Conservation (phyloP, 805 yeast genomes). For the Yamadazyma insecticola region DNA sequence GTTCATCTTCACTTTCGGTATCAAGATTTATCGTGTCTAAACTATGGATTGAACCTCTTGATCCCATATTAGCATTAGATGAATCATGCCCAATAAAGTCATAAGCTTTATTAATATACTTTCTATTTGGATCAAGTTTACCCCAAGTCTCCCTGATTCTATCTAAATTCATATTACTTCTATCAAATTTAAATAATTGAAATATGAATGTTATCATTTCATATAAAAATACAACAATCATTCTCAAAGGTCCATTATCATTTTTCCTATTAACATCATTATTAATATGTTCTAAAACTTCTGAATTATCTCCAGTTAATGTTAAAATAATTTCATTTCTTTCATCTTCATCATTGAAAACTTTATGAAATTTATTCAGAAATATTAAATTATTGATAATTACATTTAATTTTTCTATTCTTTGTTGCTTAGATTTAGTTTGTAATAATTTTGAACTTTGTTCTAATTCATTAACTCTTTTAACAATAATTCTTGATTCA, state of each 20-base stretch:
- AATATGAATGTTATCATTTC: conserved; percentile 29
- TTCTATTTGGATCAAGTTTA: conserved; percentile 37
- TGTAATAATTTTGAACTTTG: conserved; percentile 26
- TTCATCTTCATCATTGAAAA: conserved; percentile 26
- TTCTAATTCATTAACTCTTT: conserved; percentile 38
- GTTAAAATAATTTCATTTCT: conserved; percentile 20
- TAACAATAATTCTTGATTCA: conserved; percentile 36
- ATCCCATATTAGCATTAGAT: too few relatives aligned
- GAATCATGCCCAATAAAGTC: conserved; percentile 20
- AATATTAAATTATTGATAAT: conserved; percentile 22
- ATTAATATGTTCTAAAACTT: conserved; percentile 1
- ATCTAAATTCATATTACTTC: conserved; percentile 39
- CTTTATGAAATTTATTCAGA: conserved; percentile 28
- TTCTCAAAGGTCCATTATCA: conserved; percentile 11
- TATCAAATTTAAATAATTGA: conserved; percentile 33
- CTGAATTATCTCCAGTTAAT: conserved; percentile 22
- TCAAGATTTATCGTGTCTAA: too few relatives aligned
- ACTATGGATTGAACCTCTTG: too few relatives aligned
- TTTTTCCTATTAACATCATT: conserved; percentile 3
- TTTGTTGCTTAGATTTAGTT: conserved; percentile 23
- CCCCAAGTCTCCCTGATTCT: conserved; percentile 35
- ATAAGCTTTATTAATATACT: conserved; percentile 33
- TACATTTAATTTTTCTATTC: conserved; percentile 18
- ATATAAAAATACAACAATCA: conserved; percentile 26
- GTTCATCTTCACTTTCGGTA: too few relatives aligned